Base-by-base conservation (phyloP, 1,139 yeast genomes). In the Yamadazyma dushanensis region DNA sequence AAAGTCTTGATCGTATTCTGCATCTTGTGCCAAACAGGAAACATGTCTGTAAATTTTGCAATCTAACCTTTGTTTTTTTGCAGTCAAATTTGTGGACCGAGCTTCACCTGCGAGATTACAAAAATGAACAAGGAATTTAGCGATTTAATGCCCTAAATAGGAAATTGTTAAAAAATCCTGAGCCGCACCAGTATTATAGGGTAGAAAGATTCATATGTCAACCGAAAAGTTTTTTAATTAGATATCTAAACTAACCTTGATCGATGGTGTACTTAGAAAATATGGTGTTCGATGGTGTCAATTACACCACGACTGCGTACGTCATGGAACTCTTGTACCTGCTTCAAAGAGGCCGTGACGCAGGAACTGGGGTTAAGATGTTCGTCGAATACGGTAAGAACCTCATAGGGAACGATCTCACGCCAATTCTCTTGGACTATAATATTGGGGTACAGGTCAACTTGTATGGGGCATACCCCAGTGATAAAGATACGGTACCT, bases 401-500 rank as follows among this genome's bases (percentile, higher is more conserved):
- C 20, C 13, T 44, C 3, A 7, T 46, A 10, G 50, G 50, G 3
- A 27, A 28, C 1, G 31, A 32, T 13, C 15, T 46, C 3, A 47
- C 49, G 1, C 29, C 13, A 18, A 32, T 35, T 17, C 22, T 46
- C 4, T 15, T 46, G 11, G 33, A 45, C 3, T 37, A 40, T 18
- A 34, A 31, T 25, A 33, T 44, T 4, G 38, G 40, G 16, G 22
- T 31, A 10, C 49, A 45, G 16, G 40, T 39, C 15, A 56, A 59
- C 38, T 44, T 68, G 27, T 65, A 64, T 49, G 74, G 73, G 3
- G 54, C 47, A 16, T 68, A 66, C 43, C 73, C 74, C 1, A 32
- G 36, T 3, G 33, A 37, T 1, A 35, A 33, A 4, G 73, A 67
- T 41, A 30, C 53, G 4, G 64, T 54, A 1, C 71, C 73, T 1